These are phyloP conservation scores for Colletotrichum tropicicola DNA, from an alignment of 2,329 filamentous ascomycete species.

Conservation along the genomic window DNA sequence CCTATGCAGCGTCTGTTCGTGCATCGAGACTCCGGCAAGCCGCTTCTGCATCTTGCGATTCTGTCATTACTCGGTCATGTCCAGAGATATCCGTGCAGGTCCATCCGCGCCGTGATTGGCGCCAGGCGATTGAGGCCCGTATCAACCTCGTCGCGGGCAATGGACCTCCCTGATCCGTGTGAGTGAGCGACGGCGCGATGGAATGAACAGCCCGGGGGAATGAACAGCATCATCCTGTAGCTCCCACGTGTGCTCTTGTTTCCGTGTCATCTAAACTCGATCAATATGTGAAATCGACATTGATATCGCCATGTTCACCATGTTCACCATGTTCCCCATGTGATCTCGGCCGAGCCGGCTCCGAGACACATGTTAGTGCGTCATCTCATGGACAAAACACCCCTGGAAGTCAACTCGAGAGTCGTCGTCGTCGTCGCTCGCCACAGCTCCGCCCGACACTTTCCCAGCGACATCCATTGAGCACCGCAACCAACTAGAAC, in stretches of 20 bases:
- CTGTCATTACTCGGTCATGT: background rate
- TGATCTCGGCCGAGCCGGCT: conserved; percentile 17
- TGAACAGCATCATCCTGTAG: background rate
- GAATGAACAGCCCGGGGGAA: background rate
- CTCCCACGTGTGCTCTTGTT: background rate
- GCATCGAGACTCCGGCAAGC: background rate
- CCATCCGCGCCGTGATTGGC: background rate
- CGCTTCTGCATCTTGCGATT: background rate
- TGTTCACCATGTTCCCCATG: background rate
- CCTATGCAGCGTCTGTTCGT: background rate
- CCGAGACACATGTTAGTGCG: background rate
- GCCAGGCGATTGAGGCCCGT: no score
- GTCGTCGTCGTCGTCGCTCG: background rate
- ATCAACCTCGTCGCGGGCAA: no score
- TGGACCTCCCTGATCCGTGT: no score
- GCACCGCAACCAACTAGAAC: background rate
- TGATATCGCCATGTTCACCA: no score
- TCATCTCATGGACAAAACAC: conserved; percentile 20
- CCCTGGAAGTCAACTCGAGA: background rate
- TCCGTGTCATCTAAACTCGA: background rate
- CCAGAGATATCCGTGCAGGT: background rate
- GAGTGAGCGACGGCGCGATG: no score
- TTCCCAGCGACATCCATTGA: background rate
- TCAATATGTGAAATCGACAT: background rate
- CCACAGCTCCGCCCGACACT: background rate